These are phyloP conservation scores for Tetramitus jugosus DNA, from an alignment of 208 protist genomes.

Conservation along the genomic window DNA sequence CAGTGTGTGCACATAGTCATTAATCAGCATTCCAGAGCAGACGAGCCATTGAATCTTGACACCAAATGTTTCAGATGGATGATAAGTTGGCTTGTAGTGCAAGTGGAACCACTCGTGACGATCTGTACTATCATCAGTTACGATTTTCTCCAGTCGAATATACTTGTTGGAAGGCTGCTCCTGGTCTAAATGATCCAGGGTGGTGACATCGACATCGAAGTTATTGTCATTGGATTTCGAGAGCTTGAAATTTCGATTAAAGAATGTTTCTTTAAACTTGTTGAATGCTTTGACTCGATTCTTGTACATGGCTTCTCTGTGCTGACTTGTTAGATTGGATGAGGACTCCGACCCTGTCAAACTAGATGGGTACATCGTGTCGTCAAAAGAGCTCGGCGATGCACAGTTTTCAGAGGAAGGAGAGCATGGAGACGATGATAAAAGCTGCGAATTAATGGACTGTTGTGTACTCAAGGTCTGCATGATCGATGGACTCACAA, in stretches of 20 bases:
- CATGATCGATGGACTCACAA: background rate
- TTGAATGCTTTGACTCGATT: background rate
- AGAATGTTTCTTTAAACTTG: background rate
- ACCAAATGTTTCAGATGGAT: background rate
- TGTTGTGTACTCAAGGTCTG: background rate
- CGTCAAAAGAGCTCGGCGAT: too few species aligned
- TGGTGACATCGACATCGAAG: background rate
- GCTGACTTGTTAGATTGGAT: background rate
- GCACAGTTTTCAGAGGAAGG: too few species aligned
- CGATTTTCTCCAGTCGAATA: background rate
- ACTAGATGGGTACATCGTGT: too few species aligned
- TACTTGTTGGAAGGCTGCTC: background rate
- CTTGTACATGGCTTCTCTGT: background rate
- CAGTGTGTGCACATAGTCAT: conserved; percentile 9
- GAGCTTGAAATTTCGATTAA: background rate
- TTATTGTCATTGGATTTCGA: background rate
- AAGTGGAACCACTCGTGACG: conserved; percentile 17
- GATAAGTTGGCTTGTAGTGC: background rate
- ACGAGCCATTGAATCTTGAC: conserved; percentile 18
- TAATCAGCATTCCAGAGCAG: background rate
- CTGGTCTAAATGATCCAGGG: background rate
- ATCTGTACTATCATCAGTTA: conserved; percentile 3
- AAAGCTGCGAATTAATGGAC: background rate
- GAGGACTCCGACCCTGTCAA: too few species aligned
- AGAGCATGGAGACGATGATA: too few species aligned